Evolutionary conservation across 148 eudicot genomes (phyloP), one percentile per base, ranked within the genome.

Genomic region (Amaranthus palmeri): DNA sequence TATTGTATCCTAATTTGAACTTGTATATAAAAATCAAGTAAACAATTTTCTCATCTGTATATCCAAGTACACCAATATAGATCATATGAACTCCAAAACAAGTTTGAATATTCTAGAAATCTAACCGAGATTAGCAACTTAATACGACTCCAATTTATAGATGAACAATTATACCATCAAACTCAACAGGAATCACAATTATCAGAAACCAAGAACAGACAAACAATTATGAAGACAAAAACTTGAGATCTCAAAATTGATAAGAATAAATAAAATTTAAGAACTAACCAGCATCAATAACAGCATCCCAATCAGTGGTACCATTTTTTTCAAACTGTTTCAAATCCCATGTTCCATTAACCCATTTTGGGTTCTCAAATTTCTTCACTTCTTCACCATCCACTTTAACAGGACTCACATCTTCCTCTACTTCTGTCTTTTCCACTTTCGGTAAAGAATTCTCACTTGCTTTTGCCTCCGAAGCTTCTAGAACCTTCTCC

Each of bases 341-440:
- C 84, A 92, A 81, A 74, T 92, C 96, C 98, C 98, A 92, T 75
- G 85, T 90, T 56, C 96, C 98, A 68, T 75, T 84, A 49, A 85
- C 90, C 98, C 98, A 92, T 71, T 72, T 87, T n/a, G 83, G 71
- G 36, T 92, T 83, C 75, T 75, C 71, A 77, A 83, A 90, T 57
- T 85, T 84, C 40, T n/a, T 77, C 60, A 70, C 5, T 15, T 40
- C 77, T 43, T 61, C 54, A 77, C 73, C 61, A 69, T 44, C 55
- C 36, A 49, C 42, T 48, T 63, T 67, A 73, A 51, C 40, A 57
- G 73, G 57, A 13, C 63, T 81, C 62, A 80, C 64, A 67, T 71
- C 54, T 8, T 54, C 79, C 52, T 74, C 54, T 8, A 49, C 79
- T 48, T 74, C 83, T 1, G 57, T 77, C 5, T 72, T 45, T 77